Evolutionary conservation across 495 filamentous ascomycete genomes (phyloP).

Genomic region (Lasiosphaeria hispida): DNA sequence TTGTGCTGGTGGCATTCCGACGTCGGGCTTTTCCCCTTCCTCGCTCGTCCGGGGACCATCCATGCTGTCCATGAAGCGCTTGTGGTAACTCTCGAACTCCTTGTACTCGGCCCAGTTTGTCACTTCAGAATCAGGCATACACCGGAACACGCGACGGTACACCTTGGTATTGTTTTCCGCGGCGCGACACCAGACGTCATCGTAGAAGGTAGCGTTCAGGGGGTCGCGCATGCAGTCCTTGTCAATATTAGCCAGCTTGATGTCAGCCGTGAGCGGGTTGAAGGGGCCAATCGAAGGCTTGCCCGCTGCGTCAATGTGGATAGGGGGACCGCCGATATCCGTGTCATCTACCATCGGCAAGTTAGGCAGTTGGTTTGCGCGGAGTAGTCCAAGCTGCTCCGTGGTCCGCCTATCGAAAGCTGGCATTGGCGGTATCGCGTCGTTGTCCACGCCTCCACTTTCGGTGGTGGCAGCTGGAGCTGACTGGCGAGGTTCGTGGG

Average conservation of each 20-base stretch:
- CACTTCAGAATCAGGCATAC: slow-evolving; percentile 94
- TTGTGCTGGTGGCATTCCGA: slow-evolving; percentile 9
- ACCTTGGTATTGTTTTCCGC: slow-evolving; percentile 94
- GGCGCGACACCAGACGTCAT: slow-evolving; percentile 82
- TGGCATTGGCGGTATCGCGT: slow-evolving; percentile 50
- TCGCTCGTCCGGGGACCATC: slow-evolving; percentile 40
- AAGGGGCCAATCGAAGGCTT: slow-evolving; percentile 32
- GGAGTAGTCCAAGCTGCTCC: slow-evolving; percentile 53
- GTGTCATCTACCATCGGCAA: slow-evolving; percentile 70
- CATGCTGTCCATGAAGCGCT: slow-evolving; percentile 71
- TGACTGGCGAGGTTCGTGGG: slow-evolving; percentile 26
- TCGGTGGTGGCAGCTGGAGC: slow-evolving; percentile 11
- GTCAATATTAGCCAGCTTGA: slow-evolving; percentile 55
- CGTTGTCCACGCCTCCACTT: slow-evolving; percentile 35
- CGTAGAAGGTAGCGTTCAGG: slow-evolving; percentile 75
- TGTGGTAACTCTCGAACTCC: slow-evolving; percentile 75
- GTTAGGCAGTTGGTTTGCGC: slow-evolving; percentile 63
- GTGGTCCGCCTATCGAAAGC: slow-evolving; percentile 50
- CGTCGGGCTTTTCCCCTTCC: slow-evolving; percentile 31
- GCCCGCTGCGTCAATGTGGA: slow-evolving; percentile 42
- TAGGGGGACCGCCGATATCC: slow-evolving; percentile 70
- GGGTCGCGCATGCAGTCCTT: slow-evolving; percentile 72
- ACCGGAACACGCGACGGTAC: slow-evolving; percentile 90
- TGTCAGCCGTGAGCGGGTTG: slow-evolving; percentile 62
- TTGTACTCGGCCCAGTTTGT: slow-evolving; percentile 93